Conservation (phyloP, 2,329 filamentous ascomycete species). For the Domatiomyces catenatus region DNA sequence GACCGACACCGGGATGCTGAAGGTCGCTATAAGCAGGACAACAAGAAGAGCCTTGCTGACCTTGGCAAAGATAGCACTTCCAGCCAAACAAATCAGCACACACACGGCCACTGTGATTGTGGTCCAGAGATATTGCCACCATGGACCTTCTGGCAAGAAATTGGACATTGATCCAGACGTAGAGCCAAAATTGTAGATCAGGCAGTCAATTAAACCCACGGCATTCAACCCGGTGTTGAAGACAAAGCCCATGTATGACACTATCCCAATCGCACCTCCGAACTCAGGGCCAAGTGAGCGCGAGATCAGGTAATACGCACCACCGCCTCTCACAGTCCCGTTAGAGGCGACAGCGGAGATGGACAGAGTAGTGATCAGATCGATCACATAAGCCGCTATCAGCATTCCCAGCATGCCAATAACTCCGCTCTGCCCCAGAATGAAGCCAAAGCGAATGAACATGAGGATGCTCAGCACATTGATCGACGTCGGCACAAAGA, state of each 20-base stretch:
- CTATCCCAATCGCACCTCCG: constrained; percentile 70
- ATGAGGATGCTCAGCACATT: constrained; percentile 84
- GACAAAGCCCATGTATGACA: constrained; percentile 82
- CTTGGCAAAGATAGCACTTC: constrained; percentile 63
- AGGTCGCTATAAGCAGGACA: constrained; percentile 55
- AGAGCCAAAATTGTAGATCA: constrained; percentile 57
- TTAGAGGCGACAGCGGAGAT: constrained; percentile 82
- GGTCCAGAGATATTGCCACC: constrained; percentile 62
- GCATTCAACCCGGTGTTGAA: constrained; percentile 79
- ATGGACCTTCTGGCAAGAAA: constrained; percentile 54
- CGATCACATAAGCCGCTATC: constrained; percentile 59
- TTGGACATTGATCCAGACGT: constrained; percentile 41
- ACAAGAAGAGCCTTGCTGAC: constrained; percentile 63
- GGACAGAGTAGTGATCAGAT: constrained; percentile 71
- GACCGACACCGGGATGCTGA: constrained; percentile 72
- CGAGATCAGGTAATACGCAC: constrained; percentile 79
- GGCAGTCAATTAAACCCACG: constrained; percentile 69
- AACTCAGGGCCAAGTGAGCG: constrained; percentile 76
- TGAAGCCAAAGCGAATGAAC: constrained; percentile 78
- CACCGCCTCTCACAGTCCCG: constrained; percentile 72
- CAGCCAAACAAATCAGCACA: constrained; percentile 60
- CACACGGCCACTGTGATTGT: constrained; percentile 57
- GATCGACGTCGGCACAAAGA: constrained; percentile 76
- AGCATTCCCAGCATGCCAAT: constrained; percentile 67
- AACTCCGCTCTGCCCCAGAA: constrained; percentile 65